Evolutionary conservation across 2,329 filamentous ascomycete species (phyloP).

Genomic region (Clonostachys sp.): DNA sequence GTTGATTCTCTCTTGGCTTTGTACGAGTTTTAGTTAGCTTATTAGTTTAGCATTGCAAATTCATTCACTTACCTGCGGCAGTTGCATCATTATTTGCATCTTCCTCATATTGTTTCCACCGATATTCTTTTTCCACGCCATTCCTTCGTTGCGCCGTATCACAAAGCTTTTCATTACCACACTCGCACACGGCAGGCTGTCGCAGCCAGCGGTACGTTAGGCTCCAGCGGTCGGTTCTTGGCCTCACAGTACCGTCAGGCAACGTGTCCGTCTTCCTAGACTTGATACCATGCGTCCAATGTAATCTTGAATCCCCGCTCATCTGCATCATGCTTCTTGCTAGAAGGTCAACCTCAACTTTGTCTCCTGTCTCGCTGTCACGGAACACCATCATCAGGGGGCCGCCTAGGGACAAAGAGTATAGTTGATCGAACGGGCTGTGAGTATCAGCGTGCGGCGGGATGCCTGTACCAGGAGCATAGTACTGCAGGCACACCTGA

Average conservation of each 20-base stretch:
- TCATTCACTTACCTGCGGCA: no score
- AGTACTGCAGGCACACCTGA: slow-evolving; percentile 57
- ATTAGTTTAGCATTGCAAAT: no score
- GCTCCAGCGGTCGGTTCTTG: slow-evolving; percentile 43
- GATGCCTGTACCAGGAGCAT: slow-evolving; percentile 54
- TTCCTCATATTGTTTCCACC: slow-evolving; percentile 32
- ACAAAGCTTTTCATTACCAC: slow-evolving; percentile 42
- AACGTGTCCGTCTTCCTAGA: slow-evolving; percentile 46
- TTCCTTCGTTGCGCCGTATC: slow-evolving; percentile 41
- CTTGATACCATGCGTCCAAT: slow-evolving; percentile 53
- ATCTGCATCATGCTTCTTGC: slow-evolving; percentile 47
- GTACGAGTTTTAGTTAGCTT: no score
- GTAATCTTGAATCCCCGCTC: slow-evolving; percentile 41
- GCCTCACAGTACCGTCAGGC: slow-evolving; percentile 36
- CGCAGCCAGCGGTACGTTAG: slow-evolving; percentile 51
- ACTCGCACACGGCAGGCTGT: slow-evolving; percentile 39
- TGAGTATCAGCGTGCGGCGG: slow-evolving; percentile 59
- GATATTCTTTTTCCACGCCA: slow-evolving; percentile 43
- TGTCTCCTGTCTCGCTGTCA: slow-evolving; percentile 11
- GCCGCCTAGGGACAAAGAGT: slow-evolving; percentile 35
- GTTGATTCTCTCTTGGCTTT: no score
- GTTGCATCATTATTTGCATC: background rate
- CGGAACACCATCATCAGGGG: slow-evolving; percentile 39
- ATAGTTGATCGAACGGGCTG: slow-evolving; percentile 36
- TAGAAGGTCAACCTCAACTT: slow-evolving; percentile 37